Conservation (phyloP, 2,329 filamentous ascomycete genomes). For the Hortaea werneckii region DNA sequence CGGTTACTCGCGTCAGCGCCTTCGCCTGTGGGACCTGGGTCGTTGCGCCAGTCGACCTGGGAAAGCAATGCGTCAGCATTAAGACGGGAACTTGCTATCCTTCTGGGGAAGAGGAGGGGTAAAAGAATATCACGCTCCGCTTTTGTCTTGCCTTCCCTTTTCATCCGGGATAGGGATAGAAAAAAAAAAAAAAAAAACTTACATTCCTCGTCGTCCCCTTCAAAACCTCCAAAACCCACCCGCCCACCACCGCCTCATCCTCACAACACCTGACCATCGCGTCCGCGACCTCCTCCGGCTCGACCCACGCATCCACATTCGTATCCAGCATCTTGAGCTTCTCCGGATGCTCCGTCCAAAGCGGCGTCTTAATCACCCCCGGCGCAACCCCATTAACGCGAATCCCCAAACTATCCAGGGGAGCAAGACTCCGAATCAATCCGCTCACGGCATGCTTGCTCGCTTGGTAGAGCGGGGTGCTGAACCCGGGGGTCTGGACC, state of each 20-base stretch:
- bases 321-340: slow-evolving; percentile 44
- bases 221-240: slow-evolving; percentile 47
- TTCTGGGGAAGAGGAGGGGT: too few species aligned
- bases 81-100: too few species aligned
- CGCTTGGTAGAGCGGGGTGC: slow-evolving; percentile 35
- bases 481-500: slow-evolving; percentile 31
- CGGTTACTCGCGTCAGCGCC: slow-evolving; percentile 33
- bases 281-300: slow-evolving; percentile 49
- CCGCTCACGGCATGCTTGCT: slow-evolving; percentile 37
- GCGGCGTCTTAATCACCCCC: slow-evolving; percentile 50
- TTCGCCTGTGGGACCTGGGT: slow-evolving; percentile 41
- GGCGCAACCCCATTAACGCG: slow-evolving; percentile 51
- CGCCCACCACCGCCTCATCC: slow-evolving; percentile 39
- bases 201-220: slow-evolving; percentile 42
- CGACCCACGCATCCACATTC: slow-evolving; percentile 43
- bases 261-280: slow-evolving; percentile 49
- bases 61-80: background rate
- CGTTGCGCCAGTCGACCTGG: slow-evolving; percentile 33
- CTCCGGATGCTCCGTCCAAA: slow-evolving; percentile 53
- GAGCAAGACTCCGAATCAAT: slow-evolving; percentile 40
- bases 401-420: slow-evolving; percentile 43
- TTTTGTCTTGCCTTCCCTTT: too few species aligned
- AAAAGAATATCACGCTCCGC: too few species aligned
- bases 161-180: too few species aligned
- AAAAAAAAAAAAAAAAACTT: background rate